Percentiles rank a stretch among this genome's conserved stretches.
phyloP scores from a whole-genome alignment of 208 protist genomes.

The Trypanosoma cruzi region DNA sequence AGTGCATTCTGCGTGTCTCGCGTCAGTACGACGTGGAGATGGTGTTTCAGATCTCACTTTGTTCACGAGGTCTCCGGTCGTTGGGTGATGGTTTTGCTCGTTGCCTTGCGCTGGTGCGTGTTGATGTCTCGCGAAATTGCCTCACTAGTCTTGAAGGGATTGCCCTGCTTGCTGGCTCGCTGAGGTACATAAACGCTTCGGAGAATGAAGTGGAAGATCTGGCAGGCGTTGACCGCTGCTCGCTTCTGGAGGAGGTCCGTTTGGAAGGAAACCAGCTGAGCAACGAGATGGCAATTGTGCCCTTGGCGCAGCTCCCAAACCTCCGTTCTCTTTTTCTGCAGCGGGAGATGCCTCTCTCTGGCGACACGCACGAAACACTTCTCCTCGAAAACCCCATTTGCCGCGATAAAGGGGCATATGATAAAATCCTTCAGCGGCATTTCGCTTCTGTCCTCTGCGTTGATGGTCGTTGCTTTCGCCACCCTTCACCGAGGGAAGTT shows the following conservation, averaged over 20 bases:
- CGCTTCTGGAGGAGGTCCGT: slow-evolving; percentile 35
- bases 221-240: slow-evolving; percentile 32
- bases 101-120: slow-evolving; percentile 41
- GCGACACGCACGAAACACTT: slow-evolving; percentile 33
- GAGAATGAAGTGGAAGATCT: slow-evolving; percentile 70
- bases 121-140: slow-evolving; percentile 72
- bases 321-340: slow-evolving; percentile 51
- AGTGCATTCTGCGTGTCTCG: slow-evolving; percentile 35
- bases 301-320: slow-evolving; percentile 40
- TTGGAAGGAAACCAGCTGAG: slow-evolving; percentile 75
- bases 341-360: slow-evolving; percentile 38
- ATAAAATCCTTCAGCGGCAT: slow-evolving; percentile 20
- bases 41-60: slow-evolving; percentile 40
- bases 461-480: slow-evolving; percentile 40
- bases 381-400: slow-evolving; percentile 83
- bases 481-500: not conserved
- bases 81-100: slow-evolving; percentile 45
- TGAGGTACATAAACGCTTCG: slow-evolving; percentile 63
- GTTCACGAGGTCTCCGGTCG: slow-evolving; percentile 11
- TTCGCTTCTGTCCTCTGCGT: slow-evolving; percentile 57
- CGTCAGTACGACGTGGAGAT: slow-evolving; percentile 75
- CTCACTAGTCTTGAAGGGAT: slow-evolving; percentile 62
- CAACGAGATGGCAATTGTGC: slow-evolving; percentile 29
- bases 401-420: slow-evolving; percentile 36
- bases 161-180: slow-evolving; percentile 36